phyloP scores from a whole-genome alignment of 139 green algal genomes.

The Chlamydomonas applanata region DNA sequence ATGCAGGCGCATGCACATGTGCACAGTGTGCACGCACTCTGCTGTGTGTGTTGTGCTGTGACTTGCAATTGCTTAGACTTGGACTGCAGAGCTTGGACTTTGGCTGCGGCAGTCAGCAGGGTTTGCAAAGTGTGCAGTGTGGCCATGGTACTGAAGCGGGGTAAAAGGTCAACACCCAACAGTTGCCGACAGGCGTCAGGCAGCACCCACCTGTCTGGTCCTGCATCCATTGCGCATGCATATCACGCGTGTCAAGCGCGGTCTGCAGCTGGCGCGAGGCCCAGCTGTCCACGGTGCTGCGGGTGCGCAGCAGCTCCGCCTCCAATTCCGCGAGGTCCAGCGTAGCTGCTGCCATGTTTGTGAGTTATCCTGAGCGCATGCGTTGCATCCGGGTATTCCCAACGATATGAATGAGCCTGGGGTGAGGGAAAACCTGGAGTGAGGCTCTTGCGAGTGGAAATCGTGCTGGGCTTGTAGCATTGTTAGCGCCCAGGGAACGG shows the following conservation, averaged over 20 bases:
- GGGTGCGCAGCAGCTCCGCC: conserved; percentile 7
- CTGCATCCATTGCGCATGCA: conserved; percentile 7
- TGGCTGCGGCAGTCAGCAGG: conserved; percentile 3
- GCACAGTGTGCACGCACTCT: not conserved
- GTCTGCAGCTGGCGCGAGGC: not conserved
- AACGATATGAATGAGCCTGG: no score
- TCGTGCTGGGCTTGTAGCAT: no score
- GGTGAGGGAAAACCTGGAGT: no score
- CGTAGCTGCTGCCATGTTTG: no score
- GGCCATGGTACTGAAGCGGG: not conserved
- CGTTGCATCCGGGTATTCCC: no score
- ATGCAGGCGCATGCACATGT: no score
- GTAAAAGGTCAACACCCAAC: no score
- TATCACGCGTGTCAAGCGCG: conserved; percentile 17
- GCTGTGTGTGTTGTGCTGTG: not conserved
- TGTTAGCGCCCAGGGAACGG: no score
- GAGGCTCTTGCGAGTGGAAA: no score
- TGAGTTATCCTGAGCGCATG: no score
- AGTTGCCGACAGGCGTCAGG: no score
- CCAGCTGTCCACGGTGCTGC: conserved; percentile 15
- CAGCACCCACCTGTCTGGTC: conserved; percentile 22
- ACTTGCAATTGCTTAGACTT: not conserved
- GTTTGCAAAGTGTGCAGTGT: no score
- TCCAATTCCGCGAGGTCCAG: conserved; percentile 28
- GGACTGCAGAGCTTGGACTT: not conserved